Percentiles rank a stretch among this genome's conserved stretches.
Conservation (phyloP, 1,284 basidiomycete genomes). For the Melampsora americana region DNA sequence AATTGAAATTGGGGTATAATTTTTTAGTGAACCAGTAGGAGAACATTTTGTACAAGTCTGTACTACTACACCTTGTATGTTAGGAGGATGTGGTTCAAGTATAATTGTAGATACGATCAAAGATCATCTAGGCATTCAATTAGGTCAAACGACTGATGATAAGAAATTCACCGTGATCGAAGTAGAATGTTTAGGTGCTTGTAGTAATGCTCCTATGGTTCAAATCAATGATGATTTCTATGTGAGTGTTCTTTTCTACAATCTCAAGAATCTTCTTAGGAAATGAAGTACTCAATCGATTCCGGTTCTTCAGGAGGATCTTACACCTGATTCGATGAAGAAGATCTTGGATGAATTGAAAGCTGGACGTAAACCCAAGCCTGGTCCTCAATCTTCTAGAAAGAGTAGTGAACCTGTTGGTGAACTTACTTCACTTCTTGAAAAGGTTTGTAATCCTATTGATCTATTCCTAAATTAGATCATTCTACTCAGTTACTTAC, state of each 20-base stretch:
- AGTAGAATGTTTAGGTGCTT: constrained; percentile 97
- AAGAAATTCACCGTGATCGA: constrained; percentile 97
- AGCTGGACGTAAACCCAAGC: constrained; percentile 79
- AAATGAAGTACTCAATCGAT: background rate
- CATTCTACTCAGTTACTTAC: background rate
- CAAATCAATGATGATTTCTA: constrained; percentile 96
- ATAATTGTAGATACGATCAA: constrained; percentile 83
- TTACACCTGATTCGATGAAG: constrained; percentile 85
- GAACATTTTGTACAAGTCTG: constrained; percentile 95
- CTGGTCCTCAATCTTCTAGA: constrained; percentile 84
- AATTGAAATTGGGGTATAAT: background rate
- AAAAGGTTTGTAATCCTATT: constrained; percentile 63
- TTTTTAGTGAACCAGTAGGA: constrained; percentile 82
- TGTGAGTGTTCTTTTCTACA: constrained; percentile 58
- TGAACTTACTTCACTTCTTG: constrained; percentile 75
- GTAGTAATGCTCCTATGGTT: constrained; percentile 99
- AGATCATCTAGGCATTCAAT: constrained; percentile 70
- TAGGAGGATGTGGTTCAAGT: constrained; percentile 77
- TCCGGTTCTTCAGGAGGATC: constrained; percentile 70
- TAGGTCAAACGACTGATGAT: constrained; percentile 87
- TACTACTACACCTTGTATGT: constrained; percentile 98
- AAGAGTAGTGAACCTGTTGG: constrained; percentile 85
- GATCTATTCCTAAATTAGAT: constrained; percentile 44
- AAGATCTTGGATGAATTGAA: constrained; percentile 80
- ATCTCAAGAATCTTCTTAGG: background rate